Conservation (phyloP, 805 yeast species). For the Cyberlindnera mississippiensis region DNA sequence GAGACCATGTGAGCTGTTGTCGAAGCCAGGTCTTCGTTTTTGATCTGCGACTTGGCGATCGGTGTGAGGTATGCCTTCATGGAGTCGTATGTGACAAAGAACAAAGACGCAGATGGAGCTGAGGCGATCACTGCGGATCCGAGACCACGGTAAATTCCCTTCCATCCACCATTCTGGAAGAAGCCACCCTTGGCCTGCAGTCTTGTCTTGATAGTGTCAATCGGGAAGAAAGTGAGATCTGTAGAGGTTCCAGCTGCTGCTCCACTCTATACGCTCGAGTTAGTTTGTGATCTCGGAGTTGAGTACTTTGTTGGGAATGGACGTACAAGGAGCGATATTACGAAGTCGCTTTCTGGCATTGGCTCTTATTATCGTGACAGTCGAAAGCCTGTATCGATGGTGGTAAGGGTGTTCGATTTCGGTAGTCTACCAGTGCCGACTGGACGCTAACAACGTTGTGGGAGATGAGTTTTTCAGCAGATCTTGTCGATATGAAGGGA, state of each 20-base stretch:
- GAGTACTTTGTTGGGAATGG: not conserved
- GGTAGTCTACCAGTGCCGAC: too few species aligned
- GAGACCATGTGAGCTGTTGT: conserved; percentile 73
- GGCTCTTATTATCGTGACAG: not conserved
- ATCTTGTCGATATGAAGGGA: too few species aligned
- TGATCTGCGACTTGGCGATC: conserved; percentile 25
- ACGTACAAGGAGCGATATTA: conserved; percentile 24
- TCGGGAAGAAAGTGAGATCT: conserved; percentile 91
- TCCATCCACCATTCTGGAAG: conserved; percentile 88
- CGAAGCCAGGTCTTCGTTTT: conserved; percentile 27
- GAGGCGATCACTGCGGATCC: conserved; percentile 93
- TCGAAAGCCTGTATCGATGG: too few species aligned
- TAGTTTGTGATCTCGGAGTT: not conserved
- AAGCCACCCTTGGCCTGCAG: conserved; percentile 96
- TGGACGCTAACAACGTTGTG: too few species aligned
- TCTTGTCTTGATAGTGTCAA: conserved; percentile 91
- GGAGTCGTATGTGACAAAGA: conserved; percentile 81
- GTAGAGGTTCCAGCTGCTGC: conserved; percentile 97
- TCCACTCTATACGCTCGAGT: conserved; percentile 49
- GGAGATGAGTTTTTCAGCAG: too few species aligned
- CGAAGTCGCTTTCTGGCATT: conserved; percentile 18
- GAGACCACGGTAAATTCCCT: conserved; percentile 85
- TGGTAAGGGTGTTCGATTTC: too few species aligned
- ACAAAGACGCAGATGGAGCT: conserved; percentile 82
- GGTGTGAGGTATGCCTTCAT: conserved; percentile 50